A percentile compares a stretch with the other conserved stretches of the same genome.
These are phyloP conservation scores for Taphrina confusa DNA, from an alignment of 1,139 yeast genomes.

Conservation along the genomic window DNA sequence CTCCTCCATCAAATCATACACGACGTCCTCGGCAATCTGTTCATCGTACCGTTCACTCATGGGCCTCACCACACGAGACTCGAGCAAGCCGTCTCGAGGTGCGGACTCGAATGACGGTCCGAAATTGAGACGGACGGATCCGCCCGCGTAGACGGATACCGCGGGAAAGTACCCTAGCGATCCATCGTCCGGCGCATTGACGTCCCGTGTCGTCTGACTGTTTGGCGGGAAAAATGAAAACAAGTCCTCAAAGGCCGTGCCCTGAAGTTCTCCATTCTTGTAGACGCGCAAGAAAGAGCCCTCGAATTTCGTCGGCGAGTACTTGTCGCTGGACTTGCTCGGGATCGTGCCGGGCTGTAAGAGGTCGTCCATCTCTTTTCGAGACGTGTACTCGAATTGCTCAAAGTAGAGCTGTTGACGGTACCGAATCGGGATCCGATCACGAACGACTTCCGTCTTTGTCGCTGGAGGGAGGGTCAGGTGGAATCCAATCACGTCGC, in stretches of 20 bases:
- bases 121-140: constrained; percentile 67
- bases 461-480: constrained; percentile 62
- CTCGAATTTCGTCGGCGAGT: constrained; percentile 50
- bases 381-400: constrained; percentile 76
- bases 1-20: constrained; percentile 83
- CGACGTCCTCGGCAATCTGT: constrained; percentile 74
- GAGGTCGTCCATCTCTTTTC: constrained; percentile 73
- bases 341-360: constrained; percentile 55
- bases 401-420: constrained; percentile 79
- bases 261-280: constrained; percentile 72
- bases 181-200: constrained; percentile 63
- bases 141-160: constrained; percentile 78
- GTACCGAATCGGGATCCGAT: constrained; percentile 84
- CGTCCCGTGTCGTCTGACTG: constrained; percentile 46
- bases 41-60: constrained; percentile 66
- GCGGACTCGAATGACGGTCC: constrained; percentile 63
- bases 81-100: constrained; percentile 46
- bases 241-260: constrained; percentile 65
- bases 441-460: constrained; percentile 55
- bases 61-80: constrained; percentile 48
- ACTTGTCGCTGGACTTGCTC: constrained; percentile 41
- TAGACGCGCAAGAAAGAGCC: constrained; percentile 65
- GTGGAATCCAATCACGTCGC: constrained; percentile 81
- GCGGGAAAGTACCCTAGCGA: constrained; percentile 88
- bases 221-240: constrained; percentile 79